Evolutionary conservation across 1,139 yeast genomes (phyloP).

Genomic region (Zygosaccharomyces pseudobailii): DNA sequence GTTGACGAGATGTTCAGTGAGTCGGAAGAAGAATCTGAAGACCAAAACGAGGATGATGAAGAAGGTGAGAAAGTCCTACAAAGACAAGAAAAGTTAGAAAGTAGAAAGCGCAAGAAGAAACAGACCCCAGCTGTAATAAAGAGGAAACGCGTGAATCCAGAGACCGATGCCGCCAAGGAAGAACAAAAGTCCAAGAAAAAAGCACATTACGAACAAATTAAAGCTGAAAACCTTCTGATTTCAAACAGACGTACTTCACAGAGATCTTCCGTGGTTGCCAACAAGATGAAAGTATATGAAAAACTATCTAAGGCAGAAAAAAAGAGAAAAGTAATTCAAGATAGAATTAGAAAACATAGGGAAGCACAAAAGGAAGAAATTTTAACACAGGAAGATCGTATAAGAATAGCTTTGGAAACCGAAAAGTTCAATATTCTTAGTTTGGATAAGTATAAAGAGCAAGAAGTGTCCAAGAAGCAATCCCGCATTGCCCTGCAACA

Average conservation of each 20-base stretch:
- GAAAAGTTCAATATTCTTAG: constrained; percentile 73
- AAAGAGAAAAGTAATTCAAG: constrained; percentile 47
- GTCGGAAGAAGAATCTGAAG: constrained; percentile 23
- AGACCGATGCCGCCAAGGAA: constrained; percentile 19
- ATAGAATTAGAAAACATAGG: constrained; percentile 30
- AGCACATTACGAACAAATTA: constrained; percentile 30
- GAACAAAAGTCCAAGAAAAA: constrained; percentile 15
- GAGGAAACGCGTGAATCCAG: constrained; percentile 29
- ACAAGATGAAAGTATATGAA: constrained; percentile 71
- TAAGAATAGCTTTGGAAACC: constrained; percentile 81
- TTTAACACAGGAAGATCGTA: constrained; percentile 79
- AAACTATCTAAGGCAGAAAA: constrained; percentile 68
- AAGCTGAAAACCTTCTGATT: constrained; percentile 47
- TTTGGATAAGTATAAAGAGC: constrained; percentile 71
- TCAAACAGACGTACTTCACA: constrained; percentile 67
- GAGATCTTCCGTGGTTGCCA: constrained; percentile 72
- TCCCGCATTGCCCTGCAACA: constrained; percentile 67
- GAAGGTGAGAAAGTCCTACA: constrained; percentile 66
- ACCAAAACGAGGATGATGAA: constrained; percentile 51
- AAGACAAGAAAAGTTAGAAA: constrained; percentile 44
- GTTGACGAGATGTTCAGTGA: constrained; percentile 47
- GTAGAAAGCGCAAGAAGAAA: constrained; percentile 39
- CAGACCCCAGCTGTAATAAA: constrained; percentile 45
- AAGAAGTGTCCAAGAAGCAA: constrained; percentile 77
- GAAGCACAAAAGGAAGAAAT: constrained; percentile 43